Evolutionary conservation across 371 early-diverging fungal species (phyloP).

Genomic region (Circinella umbellata): DNA sequence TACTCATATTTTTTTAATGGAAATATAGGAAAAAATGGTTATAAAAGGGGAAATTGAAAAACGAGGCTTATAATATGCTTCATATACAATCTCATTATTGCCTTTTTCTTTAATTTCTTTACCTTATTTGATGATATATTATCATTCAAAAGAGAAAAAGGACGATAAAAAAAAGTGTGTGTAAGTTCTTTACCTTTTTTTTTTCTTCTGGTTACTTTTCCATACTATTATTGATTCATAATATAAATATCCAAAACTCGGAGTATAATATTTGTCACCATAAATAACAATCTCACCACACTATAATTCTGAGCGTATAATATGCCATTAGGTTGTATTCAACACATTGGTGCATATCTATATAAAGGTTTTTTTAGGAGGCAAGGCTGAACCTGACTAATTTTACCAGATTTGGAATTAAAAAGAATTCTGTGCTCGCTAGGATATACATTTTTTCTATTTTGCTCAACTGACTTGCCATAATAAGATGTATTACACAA

Average conservation of each 20-base stretch:
- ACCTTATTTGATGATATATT: neutral
- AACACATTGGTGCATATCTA: neutral
- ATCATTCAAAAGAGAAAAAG: too few species aligned
- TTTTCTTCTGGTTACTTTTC: too few species aligned
- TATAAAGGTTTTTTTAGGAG: slow-evolving; percentile 4
- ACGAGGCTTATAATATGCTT: neutral
- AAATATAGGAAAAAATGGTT: neutral
- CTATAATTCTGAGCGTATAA: too few species aligned
- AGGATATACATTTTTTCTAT: slow-evolving; percentile 3
- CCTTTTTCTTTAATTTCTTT: neutral
- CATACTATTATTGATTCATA: too few species aligned
- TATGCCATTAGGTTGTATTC: too few species aligned
- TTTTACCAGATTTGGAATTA: neutral
- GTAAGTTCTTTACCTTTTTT: too few species aligned
- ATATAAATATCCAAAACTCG: too few species aligned
- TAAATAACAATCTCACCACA: too few species aligned
- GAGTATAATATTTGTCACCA: too few species aligned
- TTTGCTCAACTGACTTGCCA: slow-evolving; percentile 9
- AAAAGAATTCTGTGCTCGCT: slow-evolving; percentile 11
- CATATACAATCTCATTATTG: neutral
- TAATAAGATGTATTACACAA: slow-evolving; percentile 1
- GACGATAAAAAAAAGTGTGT: too few species aligned
- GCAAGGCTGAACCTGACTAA: slow-evolving; percentile 7
- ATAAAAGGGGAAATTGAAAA: neutral
- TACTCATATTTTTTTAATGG: neutral